Conservation (phyloP, 306 rosid genomes). For the Lathyrus oleraceus region DNA sequence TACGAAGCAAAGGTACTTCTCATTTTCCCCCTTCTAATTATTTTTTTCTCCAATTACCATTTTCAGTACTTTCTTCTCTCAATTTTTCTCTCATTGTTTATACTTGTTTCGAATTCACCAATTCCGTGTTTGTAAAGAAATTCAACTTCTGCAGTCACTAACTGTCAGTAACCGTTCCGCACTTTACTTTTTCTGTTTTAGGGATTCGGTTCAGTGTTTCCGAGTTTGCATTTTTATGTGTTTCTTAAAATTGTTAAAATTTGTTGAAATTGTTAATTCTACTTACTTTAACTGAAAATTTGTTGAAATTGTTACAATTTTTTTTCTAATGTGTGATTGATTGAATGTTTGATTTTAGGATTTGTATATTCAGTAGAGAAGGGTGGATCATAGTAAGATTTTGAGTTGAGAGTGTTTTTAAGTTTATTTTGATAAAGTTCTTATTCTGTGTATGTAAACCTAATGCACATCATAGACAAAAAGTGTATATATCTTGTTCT, state of each 20-base stretch:
- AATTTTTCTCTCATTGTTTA: constrained; percentile 1
- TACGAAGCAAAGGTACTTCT: constrained; percentile 82
- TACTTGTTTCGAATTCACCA: constrained; percentile 7
- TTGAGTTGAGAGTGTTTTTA: constrained; percentile 21
- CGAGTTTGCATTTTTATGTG: neutral
- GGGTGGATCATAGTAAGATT: neutral
- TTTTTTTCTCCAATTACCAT: neutral
- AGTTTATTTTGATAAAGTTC: constrained; percentile 11
- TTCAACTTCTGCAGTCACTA: neutral
- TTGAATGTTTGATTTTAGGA: constrained; percentile 23
- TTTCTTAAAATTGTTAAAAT: neutral
- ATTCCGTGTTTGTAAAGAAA: constrained; percentile 7
- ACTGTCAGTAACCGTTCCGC: constrained; percentile 16
- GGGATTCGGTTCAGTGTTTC: constrained; percentile 36
- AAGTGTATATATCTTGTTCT: neutral
- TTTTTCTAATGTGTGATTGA: neutral
- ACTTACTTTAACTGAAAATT: constrained; percentile 9
- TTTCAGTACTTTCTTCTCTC: constrained; percentile 4
- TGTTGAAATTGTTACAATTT: neutral
- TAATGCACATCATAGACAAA: neutral
- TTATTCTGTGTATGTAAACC: constrained; percentile 2
- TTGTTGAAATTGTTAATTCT: neutral
- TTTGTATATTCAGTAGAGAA: neutral
- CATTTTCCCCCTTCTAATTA: neutral
- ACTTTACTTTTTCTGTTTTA: constrained; percentile 34